Evolutionary conservation across 2,329 filamentous ascomycete species (phyloP).

Genomic region (Neopestalotiopsis clavispora): DNA sequence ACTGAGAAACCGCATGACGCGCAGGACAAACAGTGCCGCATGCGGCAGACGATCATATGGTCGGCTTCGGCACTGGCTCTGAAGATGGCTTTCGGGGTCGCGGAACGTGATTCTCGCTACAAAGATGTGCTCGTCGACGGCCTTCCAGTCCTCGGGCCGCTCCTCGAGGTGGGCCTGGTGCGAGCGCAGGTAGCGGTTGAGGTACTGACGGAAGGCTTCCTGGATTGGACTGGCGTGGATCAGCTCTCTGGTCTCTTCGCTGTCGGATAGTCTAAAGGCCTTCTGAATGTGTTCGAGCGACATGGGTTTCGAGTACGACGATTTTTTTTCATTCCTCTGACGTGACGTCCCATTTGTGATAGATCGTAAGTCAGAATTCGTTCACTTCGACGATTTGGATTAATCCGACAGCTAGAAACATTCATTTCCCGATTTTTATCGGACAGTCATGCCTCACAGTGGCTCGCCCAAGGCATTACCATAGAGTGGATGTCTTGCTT

Average conservation of each 20-base stretch:
- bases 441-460: background rate
- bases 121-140: conserved; percentile 7
- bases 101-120: background rate
- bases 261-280: background rate
- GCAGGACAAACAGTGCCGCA: background rate
- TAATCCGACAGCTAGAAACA: background rate
- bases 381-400: background rate
- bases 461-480: background rate
- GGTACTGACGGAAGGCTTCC: conserved; percentile 7
- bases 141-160: background rate
- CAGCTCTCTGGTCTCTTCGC: background rate
- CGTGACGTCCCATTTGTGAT: background rate
- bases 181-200: conserved; percentile 1
- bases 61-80: background rate
- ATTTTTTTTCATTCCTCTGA: background rate
- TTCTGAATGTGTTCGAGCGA: background rate
- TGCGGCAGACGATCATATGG: conserved; percentile 3
- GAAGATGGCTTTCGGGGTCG: background rate
- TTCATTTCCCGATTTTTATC: accelerated
- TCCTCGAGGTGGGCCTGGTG: background rate
- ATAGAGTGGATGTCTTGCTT: background rate
- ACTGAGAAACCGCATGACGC: background rate
- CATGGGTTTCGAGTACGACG: background rate
- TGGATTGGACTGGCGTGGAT: background rate
- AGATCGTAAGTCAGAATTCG: background rate